Evolutionary conservation across 441 rosid species (phyloP).

Genomic region (Gossypium gossypioides): DNA sequence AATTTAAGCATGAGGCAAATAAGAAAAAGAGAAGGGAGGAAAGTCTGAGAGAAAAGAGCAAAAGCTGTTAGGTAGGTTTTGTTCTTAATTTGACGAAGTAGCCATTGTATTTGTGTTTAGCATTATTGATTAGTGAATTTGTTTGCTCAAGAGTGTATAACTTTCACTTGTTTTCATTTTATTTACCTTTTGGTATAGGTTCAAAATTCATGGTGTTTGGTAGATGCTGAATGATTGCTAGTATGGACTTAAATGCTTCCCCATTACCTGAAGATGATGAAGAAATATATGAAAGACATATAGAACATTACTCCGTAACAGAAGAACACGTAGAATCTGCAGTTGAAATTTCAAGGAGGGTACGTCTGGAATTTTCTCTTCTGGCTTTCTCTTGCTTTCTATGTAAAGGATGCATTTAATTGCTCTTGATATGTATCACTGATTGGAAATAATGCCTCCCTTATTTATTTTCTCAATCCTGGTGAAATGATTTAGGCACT

Average conservation of each 20-base stretch:
- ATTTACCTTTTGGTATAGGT: neutral
- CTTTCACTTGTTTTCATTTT: neutral
- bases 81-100: slow-evolving; percentile 1
- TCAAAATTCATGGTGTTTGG: slow-evolving; percentile 28
- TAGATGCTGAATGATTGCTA: slow-evolving; percentile 60
- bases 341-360: slow-evolving; percentile 78
- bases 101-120: slow-evolving; percentile 1
- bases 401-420: neutral
- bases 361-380: slow-evolving; percentile 22
- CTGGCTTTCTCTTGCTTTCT: neutral
- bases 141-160: neutral
- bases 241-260: slow-evolving; percentile 86
- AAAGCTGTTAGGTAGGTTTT: neutral
- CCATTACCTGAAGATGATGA: slow-evolving; percentile 97
- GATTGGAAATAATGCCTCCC: neutral
- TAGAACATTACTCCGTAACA: slow-evolving; percentile 38
- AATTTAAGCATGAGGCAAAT: neutral
- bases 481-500: neutral
- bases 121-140: neutral
- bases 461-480: neutral
- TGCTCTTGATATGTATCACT: neutral
- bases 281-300: slow-evolving; percentile 52
- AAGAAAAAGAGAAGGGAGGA: neutral
- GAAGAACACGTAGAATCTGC: slow-evolving; percentile 59
- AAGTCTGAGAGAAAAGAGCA: neutral